Percentiles rank a stretch among this genome's conserved stretches.
phyloP scores from a whole-genome alignment of 768 basidiomycete genomes.

The Lactarius hengduanensis region DNA sequence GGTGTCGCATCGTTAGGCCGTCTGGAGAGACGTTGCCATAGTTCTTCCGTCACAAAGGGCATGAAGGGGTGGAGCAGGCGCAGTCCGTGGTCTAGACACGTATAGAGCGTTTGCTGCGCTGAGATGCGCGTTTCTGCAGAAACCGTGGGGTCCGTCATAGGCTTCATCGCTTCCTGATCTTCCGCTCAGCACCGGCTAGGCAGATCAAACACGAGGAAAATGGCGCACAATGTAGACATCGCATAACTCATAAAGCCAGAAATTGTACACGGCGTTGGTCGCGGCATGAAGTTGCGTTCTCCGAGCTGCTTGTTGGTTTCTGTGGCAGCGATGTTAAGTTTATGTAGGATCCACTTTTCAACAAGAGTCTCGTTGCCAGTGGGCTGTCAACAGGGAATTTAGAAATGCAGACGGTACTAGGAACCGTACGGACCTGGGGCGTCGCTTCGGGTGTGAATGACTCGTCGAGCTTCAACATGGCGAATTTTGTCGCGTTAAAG shows the following conservation, averaged over 20 bases:
- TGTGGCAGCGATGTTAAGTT: slow-evolving; percentile 76
- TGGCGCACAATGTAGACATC: slow-evolving; percentile 91
- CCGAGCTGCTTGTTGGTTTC: slow-evolving; percentile 75
- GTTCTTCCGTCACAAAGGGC: slow-evolving; percentile 98
- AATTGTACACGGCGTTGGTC: slow-evolving; percentile 81
- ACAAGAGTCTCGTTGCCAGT: slow-evolving; percentile 89
- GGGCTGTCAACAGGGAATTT: slow-evolving; percentile 46
- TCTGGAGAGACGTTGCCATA: slow-evolving; percentile 95
- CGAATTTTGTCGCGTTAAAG: slow-evolving; percentile 98
- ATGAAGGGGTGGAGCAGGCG: slow-evolving; percentile 95
- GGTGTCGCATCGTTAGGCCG: slow-evolving; percentile 76
- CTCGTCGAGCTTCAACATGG: slow-evolving; percentile 94
- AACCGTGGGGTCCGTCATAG: slow-evolving; percentile 83
- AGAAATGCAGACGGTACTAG: slow-evolving; percentile 3
- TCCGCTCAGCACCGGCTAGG: neutral
- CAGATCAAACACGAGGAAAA: neutral
- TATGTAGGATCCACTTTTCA: slow-evolving; percentile 94
- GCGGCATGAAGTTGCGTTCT: slow-evolving; percentile 92
- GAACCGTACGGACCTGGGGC: slow-evolving; percentile 52
- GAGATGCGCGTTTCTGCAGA: slow-evolving; percentile 64
- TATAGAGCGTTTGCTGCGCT: slow-evolving; percentile 94
- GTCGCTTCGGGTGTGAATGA: slow-evolving; percentile 72
- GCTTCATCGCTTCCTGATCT: slow-evolving; percentile 96
- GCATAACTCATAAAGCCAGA: slow-evolving; percentile 99
- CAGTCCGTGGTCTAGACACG: slow-evolving; percentile 87